Evolutionary conservation across 768 basidiomycete species (phyloP).

Genomic region (Hebeloma cylindrosporum): DNA sequence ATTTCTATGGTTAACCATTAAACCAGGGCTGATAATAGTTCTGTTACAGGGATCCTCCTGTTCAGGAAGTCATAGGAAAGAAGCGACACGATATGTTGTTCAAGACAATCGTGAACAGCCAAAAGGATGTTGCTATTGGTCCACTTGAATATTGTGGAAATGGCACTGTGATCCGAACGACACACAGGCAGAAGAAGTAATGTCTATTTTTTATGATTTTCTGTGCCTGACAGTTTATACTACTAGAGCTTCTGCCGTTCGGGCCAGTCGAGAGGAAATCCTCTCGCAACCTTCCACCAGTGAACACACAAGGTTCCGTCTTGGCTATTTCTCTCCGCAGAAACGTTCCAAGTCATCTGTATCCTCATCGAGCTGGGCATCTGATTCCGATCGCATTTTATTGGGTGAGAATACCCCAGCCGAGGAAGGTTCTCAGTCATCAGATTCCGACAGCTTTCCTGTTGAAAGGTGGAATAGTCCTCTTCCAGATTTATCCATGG

Average conservation of each 20-base stretch:
- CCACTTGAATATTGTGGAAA: constrained; percentile 24
- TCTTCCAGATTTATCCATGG: background rate
- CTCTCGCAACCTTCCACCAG: background rate
- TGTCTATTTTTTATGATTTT: background rate
- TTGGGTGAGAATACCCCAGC: background rate
- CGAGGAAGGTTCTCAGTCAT: background rate
- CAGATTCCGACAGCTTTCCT: background rate
- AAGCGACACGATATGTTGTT: constrained; percentile 9
- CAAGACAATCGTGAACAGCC: constrained; percentile 10
- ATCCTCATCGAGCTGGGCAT: too few relatives aligned
- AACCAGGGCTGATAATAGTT: background rate
- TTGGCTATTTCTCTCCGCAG: constrained; percentile 2
- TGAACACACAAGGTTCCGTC: background rate
- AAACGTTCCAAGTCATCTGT: too few relatives aligned
- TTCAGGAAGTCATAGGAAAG: background rate
- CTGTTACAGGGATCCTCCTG: background rate
- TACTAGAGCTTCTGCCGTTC: background rate
- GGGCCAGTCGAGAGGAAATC: background rate
- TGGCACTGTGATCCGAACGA: constrained; percentile 7
- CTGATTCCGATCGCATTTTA: too few relatives aligned
- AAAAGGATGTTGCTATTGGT: constrained; percentile 17
- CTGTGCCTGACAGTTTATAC: background rate
- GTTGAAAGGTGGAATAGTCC: background rate
- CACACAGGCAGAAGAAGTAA: background rate
- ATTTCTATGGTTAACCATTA: background rate